A percentile compares a stretch with the other conserved stretches of the same genome.
Conservation (phyloP, 2,329 filamentous ascomycete genomes). For the Zymoseptoria brevis region DNA sequence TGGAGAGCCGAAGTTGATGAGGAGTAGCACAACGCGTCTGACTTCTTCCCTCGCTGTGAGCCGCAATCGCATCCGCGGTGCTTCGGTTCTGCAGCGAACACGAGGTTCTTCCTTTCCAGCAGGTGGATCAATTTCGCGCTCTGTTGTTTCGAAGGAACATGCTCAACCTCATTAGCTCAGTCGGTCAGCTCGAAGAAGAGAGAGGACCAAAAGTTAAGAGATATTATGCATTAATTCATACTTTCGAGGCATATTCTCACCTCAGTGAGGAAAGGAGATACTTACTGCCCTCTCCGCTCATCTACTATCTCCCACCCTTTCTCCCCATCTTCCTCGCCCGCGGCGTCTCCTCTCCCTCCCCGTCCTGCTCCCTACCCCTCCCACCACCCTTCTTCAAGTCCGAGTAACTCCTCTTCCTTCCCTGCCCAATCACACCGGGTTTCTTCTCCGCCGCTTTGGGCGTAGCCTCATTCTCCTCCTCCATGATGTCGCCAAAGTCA, state of each 20-base stretch:
- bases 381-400: background rate
- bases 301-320: background rate
- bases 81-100: too few relatives aligned
- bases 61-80: too few relatives aligned
- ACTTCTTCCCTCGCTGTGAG: too few relatives aligned
- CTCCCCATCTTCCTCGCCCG: background rate
- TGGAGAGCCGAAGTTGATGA: background rate
- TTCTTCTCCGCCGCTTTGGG: slow-evolving; percentile 9
- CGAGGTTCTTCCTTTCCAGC: too few relatives aligned
- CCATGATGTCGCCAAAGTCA: slow-evolving; percentile 3
- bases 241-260: too few relatives aligned
- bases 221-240: too few relatives aligned
- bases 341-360: background rate
- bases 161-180: too few relatives aligned
- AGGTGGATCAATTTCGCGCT: too few relatives aligned
- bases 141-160: too few relatives aligned
- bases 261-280: too few relatives aligned
- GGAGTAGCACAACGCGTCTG: background rate
- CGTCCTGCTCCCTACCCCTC: background rate
- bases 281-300: background rate
- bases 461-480: slow-evolving; percentile 13
- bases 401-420: background rate
- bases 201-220: too few relatives aligned
- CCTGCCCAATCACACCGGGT: background rate
- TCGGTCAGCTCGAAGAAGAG: too few relatives aligned